Percentiles rank a stretch among this genome's conserved stretches.
phyloP scores from a whole-genome alignment of 1,284 basidiomycete species.

The Apiotrichum sp. region DNA sequence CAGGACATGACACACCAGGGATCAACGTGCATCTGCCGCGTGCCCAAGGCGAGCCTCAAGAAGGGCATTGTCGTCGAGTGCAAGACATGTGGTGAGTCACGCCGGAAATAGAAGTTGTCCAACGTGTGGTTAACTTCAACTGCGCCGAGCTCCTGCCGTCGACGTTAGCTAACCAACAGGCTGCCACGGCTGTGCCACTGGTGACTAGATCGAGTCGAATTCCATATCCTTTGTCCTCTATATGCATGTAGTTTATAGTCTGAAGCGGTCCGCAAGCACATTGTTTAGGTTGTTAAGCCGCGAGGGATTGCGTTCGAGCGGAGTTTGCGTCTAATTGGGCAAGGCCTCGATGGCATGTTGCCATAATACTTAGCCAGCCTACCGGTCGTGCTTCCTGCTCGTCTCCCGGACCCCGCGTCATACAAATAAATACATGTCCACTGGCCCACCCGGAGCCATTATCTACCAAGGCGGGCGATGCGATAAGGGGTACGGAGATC shows the following conservation, averaged over 20 bases:
- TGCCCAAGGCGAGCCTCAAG: conserved; percentile 88
- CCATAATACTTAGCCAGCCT: too few relatives aligned
- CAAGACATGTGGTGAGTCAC: conserved; percentile 78
- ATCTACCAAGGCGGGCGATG: too few relatives aligned
- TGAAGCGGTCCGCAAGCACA: background rate
- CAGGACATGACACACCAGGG: conserved; percentile 99
- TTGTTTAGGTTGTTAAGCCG: too few relatives aligned
- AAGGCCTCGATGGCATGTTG: too few relatives aligned
- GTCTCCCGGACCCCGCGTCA: too few relatives aligned
- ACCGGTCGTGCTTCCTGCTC: too few relatives aligned
- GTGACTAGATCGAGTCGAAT: background rate
- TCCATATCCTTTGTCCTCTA: background rate
- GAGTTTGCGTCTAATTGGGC: too few relatives aligned
- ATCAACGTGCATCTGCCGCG: conserved; percentile 96
- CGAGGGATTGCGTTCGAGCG: too few relatives aligned
- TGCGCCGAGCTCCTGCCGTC: background rate
- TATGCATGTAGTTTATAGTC: conserved; percentile 2
- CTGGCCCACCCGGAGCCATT: too few relatives aligned
- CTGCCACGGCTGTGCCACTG: conserved; percentile 1
- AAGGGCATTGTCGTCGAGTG: conserved; percentile 93
- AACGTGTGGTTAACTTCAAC: background rate
- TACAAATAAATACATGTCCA: too few relatives aligned
- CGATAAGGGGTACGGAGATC: too few relatives aligned
- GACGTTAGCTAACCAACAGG: background rate
- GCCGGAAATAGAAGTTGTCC: background rate